Percentiles rank a stretch among this genome's conserved stretches.
Evolutionary conservation across 2,329 filamentous ascomycete genomes (phyloP).

Genomic region (Daldinia sp.): DNA sequence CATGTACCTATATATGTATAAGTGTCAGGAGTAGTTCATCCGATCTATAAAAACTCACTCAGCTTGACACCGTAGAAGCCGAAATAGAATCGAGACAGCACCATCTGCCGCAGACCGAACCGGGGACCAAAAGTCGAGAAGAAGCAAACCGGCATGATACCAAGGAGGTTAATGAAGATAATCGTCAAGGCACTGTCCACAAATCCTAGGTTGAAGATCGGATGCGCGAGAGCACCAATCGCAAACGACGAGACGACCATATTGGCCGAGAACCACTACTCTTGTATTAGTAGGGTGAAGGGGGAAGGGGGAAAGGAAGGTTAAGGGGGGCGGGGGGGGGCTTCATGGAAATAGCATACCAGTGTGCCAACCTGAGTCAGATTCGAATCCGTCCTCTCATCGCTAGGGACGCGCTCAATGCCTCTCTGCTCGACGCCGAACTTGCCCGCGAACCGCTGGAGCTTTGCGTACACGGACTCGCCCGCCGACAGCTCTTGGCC

Average conservation of each 20-base stretch:
- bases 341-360: conserved; percentile 59
- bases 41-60: conserved; percentile 59
- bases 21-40: neutral
- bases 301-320: too few relatives aligned
- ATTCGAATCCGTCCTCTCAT: conserved; percentile 74
- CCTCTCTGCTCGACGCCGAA: conserved; percentile 79
- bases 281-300: conserved; percentile 11
- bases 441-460: conserved; percentile 73
- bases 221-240: conserved; percentile 76
- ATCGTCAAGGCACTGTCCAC: conserved; percentile 78
- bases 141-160: conserved; percentile 78
- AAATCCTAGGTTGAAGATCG: conserved; percentile 77
- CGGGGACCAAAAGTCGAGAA: conserved; percentile 81
- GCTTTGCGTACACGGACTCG: conserved; percentile 48
- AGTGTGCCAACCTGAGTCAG: conserved; percentile 77
- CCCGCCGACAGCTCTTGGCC: conserved; percentile 28
- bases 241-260: conserved; percentile 83
- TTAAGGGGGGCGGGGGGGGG: neutral
- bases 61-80: conserved; percentile 78
- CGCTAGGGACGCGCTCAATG: conserved; percentile 78
- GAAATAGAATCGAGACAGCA: conserved; percentile 82
- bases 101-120: conserved; percentile 84
- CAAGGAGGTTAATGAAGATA: conserved; percentile 80
- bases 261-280: conserved; percentile 80
- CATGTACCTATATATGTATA: neutral